phyloP scores from a whole-genome alignment of 108 stramenopile species.

The Skeletonema grethae region DNA sequence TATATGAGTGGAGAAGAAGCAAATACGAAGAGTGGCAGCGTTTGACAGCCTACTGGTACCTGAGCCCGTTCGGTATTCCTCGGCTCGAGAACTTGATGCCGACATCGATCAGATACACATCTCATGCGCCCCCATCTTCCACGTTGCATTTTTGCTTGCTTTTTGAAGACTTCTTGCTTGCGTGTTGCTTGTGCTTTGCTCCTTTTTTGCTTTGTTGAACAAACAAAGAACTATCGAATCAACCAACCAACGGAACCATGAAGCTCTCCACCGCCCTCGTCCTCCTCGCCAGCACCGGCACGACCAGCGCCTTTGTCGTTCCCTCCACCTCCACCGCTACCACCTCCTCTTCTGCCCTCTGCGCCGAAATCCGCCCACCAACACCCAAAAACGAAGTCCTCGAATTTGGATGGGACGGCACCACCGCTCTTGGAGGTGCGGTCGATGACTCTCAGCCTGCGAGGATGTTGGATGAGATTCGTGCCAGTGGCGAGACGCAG shows the following conservation, averaged over 20 bases:
- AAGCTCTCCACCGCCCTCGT: slow-evolving; percentile 15
- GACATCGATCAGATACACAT: too few relatives aligned
- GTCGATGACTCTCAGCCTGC: slow-evolving; percentile 74
- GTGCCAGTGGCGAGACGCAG: slow-evolving; percentile 82
- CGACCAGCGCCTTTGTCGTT: slow-evolving; percentile 16
- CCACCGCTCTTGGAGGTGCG: slow-evolving; percentile 82
- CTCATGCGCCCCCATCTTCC: too few relatives aligned
- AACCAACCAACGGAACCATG: slow-evolving; percentile 7
- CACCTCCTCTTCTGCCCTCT: slow-evolving; percentile 20
- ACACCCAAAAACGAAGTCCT: slow-evolving; percentile 70
- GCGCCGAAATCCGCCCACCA: slow-evolving; percentile 75
- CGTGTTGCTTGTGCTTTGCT: too few relatives aligned
- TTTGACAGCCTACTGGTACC: too few relatives aligned
- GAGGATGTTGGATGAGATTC: slow-evolving; percentile 84
- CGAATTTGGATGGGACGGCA: slow-evolving; percentile 84
- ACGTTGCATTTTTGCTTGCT: too few relatives aligned
- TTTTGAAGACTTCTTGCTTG: too few relatives aligned
- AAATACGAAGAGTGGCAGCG: too few relatives aligned
- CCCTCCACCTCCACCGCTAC: slow-evolving; percentile 16
- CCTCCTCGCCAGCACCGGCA: slow-evolving; percentile 16
- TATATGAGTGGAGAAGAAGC: too few relatives aligned
- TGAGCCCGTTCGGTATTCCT: too few relatives aligned
- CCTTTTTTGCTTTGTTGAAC: too few relatives aligned
- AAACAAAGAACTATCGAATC: neutral
- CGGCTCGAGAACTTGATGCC: too few relatives aligned